Conservation (phyloP, 2,329 filamentous ascomycete genomes). For the Raffaelea deltoideospora region DNA sequence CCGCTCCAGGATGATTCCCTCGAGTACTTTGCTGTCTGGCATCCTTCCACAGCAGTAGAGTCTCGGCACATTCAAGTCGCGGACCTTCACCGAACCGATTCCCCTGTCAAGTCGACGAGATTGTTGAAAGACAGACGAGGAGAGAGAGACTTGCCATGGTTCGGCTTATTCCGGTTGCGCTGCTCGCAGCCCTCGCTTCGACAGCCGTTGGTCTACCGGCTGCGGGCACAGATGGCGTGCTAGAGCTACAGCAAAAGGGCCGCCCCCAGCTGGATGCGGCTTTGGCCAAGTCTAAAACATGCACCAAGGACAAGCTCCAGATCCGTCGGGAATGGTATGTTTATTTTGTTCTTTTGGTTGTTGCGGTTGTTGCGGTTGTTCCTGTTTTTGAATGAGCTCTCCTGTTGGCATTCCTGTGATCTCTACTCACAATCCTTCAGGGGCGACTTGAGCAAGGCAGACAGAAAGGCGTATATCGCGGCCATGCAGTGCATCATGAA, state of each 20-base stretch:
- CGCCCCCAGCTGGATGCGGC: constrained; percentile 12
- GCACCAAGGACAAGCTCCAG: constrained; percentile 15
- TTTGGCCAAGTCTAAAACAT: constrained; percentile 17
- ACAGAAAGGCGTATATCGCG: constrained; percentile 17
- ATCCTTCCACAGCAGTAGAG: background rate
- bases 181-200: constrained; percentile 1
- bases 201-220: background rate
- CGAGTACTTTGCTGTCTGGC: too few relatives aligned
- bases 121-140: background rate
- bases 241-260: constrained; percentile 15
- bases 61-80: background rate
- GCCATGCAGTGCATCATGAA: constrained; percentile 18
- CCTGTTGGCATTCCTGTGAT: too few relatives aligned
- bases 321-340: constrained; percentile 16
- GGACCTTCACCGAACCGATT: background rate
- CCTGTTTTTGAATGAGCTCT: too few relatives aligned
- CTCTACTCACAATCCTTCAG: constrained; percentile 5
- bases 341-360: too few relatives aligned
- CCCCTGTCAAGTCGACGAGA: too few relatives aligned
- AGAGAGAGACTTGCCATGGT: constrained; percentile 3
- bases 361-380: too few relatives aligned
- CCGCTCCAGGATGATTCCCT: too few relatives aligned
- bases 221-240: constrained; percentile 11
- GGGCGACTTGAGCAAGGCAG: constrained; percentile 13
- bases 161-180: background rate